A percentile compares a stretch with the other conserved stretches of the same genome.
Evolutionary conservation across 805 yeast genomes (phyloP).

Genomic region (Yamadazyma scolyti): DNA sequence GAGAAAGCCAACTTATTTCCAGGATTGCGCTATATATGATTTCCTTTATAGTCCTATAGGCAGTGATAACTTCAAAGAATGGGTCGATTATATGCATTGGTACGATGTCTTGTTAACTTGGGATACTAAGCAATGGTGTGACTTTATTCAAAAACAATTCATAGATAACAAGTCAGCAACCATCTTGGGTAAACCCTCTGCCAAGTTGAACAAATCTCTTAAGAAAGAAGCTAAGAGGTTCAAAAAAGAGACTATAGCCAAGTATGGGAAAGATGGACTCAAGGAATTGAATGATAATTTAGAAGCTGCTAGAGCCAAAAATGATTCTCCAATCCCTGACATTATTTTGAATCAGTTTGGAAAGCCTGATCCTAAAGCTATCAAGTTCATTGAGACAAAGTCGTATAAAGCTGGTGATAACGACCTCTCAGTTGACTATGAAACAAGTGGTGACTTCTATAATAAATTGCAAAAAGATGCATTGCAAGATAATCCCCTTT

Average conservation of each 20-base stretch:
- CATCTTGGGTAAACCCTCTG: conserved; percentile 71
- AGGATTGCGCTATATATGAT: conserved; percentile 68
- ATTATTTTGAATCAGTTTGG: conserved; percentile 58
- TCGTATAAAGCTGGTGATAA: conserved; percentile 60
- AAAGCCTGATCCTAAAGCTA: conserved; percentile 70
- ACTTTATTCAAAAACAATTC: conserved; percentile 48
- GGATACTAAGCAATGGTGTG: conserved; percentile 67
- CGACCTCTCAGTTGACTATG: conserved; percentile 26
- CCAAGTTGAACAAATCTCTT: conserved; percentile 47
- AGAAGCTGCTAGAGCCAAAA: conserved; percentile 58
- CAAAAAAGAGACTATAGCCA: conserved; percentile 44
- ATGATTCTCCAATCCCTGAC: conserved; percentile 76
- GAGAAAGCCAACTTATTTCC: conserved; percentile 55
- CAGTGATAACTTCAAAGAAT: conserved; percentile 54
- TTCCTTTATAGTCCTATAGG: conserved; percentile 73
- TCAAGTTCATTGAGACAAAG: conserved; percentile 65
- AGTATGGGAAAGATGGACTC: conserved; percentile 61
- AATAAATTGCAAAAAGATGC: conserved; percentile 16
- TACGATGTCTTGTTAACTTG: conserved; percentile 57
- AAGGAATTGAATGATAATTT: conserved; percentile 47
- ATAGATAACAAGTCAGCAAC: conserved; percentile 61
- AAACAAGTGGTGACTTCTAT: conserved; percentile 18
- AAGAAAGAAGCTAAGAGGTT: conserved; percentile 51
- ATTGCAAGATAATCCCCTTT: conserved; percentile 52
- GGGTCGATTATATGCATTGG: conserved; percentile 55